Percentiles rank a stretch among this genome's conserved stretches.
phyloP scores from a whole-genome alignment of 805 yeast species.

The Wickerhamiella siamensis region DNA sequence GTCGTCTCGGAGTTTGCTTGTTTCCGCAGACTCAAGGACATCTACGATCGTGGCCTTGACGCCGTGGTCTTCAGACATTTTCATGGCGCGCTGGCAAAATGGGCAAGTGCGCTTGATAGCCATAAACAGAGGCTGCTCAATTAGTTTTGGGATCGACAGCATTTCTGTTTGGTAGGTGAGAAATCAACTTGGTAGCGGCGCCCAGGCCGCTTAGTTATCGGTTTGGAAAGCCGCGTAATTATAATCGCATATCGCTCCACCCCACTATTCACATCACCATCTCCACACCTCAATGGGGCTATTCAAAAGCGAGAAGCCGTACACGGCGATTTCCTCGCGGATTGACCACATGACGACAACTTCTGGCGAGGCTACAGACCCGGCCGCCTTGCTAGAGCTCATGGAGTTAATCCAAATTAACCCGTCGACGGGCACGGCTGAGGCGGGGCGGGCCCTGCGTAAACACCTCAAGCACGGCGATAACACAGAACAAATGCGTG shows the following conservation, averaged over 20 bases:
- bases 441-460: slow-evolving; percentile 83
- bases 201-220: no score
- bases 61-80: slow-evolving; percentile 12
- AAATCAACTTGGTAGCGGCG: not conserved
- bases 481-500: slow-evolving; percentile 46
- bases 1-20: slow-evolving; percentile 37
- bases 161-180: not conserved
- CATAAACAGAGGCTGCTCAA: slow-evolving; percentile 15
- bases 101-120: slow-evolving; percentile 18
- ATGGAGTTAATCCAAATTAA: slow-evolving; percentile 37
- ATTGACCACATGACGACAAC: slow-evolving; percentile 26
- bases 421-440: slow-evolving; percentile 34
- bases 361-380: slow-evolving; percentile 25
- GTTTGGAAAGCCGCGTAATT: no score
- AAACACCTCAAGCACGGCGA: slow-evolving; percentile 82
- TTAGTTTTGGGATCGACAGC: slow-evolving; percentile 3
- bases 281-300: no score
- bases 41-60: slow-evolving; percentile 29
- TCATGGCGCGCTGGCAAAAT: slow-evolving; percentile 16
- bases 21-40: slow-evolving; percentile 42
- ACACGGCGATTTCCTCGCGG: slow-evolving; percentile 30
- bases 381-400: slow-evolving; percentile 42
- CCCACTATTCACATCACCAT: no score
- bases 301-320: slow-evolving; percentile 26
- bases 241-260: no score